Conservation (phyloP, 2,329 filamentous ascomycete species). For the Aspergillus niger region DNA sequence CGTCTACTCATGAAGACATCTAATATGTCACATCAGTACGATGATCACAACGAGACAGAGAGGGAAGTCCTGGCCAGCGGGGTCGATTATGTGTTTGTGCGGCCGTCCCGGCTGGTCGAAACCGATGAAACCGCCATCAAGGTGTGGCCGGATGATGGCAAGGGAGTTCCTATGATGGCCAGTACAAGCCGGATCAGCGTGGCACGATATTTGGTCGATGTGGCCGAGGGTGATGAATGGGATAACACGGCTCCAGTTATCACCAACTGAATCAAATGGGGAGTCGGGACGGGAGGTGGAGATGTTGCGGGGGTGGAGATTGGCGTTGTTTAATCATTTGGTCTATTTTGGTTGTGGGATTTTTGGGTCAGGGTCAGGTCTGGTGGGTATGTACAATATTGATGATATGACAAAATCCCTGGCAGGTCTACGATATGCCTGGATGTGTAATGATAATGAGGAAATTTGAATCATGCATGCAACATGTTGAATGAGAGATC, state of each 20-base stretch:
- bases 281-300: not conserved
- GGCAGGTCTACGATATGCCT: too few species aligned
- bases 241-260: conserved; percentile 51
- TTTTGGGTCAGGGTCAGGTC: too few species aligned
- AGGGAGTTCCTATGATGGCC: conserved; percentile 46
- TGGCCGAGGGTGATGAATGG: conserved; percentile 46
- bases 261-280: conserved; percentile 36
- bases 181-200: conserved; percentile 44
- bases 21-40: conserved; percentile 50
- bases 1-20: conserved; percentile 49
- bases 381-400: too few species aligned
- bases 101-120: conserved; percentile 48
- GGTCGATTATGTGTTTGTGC: conserved; percentile 48
- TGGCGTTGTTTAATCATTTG: too few species aligned
- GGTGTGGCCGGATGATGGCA: conserved; percentile 47
- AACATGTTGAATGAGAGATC: too few species aligned
- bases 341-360: too few species aligned
- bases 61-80: conserved; percentile 40
- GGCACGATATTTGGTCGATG: conserved; percentile 51
- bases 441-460: too few species aligned
- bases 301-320: not conserved
- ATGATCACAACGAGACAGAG: conserved; percentile 54
- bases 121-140: conserved; percentile 41
- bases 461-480: too few species aligned
- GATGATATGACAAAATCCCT: too few species aligned